These are phyloP conservation scores for Pythium monospermum DNA, from an alignment of 352 stramenopile genomes.

Conservation along the genomic window DNA sequence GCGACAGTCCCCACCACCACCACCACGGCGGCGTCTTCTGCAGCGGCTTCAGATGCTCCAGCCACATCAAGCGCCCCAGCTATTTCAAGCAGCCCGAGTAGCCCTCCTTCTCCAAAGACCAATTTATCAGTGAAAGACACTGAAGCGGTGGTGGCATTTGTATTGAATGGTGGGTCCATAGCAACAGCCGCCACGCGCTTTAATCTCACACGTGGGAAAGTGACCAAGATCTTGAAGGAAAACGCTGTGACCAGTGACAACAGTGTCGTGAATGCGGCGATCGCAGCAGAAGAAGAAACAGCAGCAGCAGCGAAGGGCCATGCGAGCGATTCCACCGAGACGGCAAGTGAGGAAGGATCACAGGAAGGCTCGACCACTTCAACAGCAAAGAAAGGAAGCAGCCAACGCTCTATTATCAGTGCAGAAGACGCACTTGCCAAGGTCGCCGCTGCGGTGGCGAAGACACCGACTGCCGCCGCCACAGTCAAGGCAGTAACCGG, in stretches of 20 bases:
- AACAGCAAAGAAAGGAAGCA: no score
- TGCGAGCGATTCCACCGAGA: no score
- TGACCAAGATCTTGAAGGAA: constrained; percentile 25
- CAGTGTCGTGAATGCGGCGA: no score
- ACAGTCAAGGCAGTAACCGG: background rate
- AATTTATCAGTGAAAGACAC: constrained; percentile 1
- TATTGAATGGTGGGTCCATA: constrained; percentile 23
- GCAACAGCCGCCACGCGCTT: constrained; percentile 25
- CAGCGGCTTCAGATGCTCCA: background rate
- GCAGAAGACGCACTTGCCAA: no score
- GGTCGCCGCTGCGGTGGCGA: background rate
- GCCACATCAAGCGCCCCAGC: background rate
- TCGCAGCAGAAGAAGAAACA: no score
- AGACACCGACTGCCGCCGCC: background rate
- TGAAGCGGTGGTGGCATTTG: constrained; percentile 19
- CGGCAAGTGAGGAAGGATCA: no score
- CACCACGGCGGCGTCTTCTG: background rate
- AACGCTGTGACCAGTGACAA: background rate
- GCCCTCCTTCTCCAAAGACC: no score
- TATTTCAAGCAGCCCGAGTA: no score
- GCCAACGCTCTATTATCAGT: no score
- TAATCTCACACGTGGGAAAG: constrained; percentile 22
- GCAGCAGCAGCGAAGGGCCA: background rate
- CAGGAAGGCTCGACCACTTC: no score
- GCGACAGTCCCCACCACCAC: background rate